A percentile compares a stretch with the other conserved stretches of the same genome.
Conservation (phyloP, 2,329 filamentous ascomycete genomes). For the Fusarium secorum region DNA sequence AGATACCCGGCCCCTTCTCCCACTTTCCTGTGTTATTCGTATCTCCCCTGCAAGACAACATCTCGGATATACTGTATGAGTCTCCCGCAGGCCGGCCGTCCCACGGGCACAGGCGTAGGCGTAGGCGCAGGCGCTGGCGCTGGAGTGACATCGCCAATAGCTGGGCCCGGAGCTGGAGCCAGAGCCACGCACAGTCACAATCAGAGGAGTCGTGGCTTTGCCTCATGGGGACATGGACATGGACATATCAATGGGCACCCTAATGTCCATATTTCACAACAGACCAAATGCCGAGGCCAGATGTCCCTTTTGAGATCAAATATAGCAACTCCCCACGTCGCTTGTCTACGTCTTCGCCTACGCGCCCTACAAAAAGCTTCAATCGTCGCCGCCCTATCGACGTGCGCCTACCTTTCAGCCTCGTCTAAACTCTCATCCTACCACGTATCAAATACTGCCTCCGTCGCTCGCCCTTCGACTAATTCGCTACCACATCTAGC, state of each 20-base stretch:
- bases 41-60: slow-evolving; percentile 21
- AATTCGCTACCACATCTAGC: slow-evolving; percentile 37
- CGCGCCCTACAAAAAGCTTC: slow-evolving; percentile 36
- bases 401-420: slow-evolving; percentile 37
- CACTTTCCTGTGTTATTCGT: slow-evolving; percentile 29
- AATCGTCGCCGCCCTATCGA: slow-evolving; percentile 38
- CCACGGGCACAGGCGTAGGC: slow-evolving; percentile 38
- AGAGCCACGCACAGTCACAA: slow-evolving; percentile 23
- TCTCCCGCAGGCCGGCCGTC: slow-evolving; percentile 45
- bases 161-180: background rate
- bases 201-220: slow-evolving; percentile 21
- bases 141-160: slow-evolving; percentile 41
- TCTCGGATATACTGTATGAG: slow-evolving; percentile 43
- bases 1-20: slow-evolving; percentile 6
- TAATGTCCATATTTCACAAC: slow-evolving; percentile 35
- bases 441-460: slow-evolving; percentile 32
- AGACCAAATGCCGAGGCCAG: slow-evolving; percentile 33
- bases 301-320: slow-evolving; percentile 37
- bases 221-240: slow-evolving; percentile 35
- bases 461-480: slow-evolving; percentile 18
- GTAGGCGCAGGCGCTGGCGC: slow-evolving; percentile 35
- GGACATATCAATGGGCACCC: slow-evolving; percentile 5
- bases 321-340: slow-evolving; percentile 26
- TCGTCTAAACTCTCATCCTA: slow-evolving; percentile 29
- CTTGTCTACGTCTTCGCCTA: slow-evolving; percentile 33